Evolutionary conservation across 169 alveolate genomes (phyloP), one percentile per base, ranked within the genome.

Genomic region (Plasmodium billcollinsi): DNA sequence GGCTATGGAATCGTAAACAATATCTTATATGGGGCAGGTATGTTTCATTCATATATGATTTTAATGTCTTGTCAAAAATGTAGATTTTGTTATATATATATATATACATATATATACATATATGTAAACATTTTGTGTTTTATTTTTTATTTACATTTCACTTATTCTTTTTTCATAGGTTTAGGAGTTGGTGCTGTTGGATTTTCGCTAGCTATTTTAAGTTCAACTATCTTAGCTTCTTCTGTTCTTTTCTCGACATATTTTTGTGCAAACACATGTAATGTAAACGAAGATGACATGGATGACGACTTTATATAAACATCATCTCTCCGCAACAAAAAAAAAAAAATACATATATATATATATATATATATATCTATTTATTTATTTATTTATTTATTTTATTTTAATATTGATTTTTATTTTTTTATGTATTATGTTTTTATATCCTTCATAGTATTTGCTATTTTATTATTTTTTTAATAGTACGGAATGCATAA

Each of bases 121-220:
- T n/a, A n/a, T n/a, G n/a, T n/a, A 26, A 26, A 20, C 49, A 9
- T 33, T 33, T 33, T 33, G 45, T 8, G 45, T 33, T 33, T 33
- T 33, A 33, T 33, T 33, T 33, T 9, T 33, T 33, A 33, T 33
- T 6, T 33, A 33, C 9, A 33, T 33, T 33, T 33, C 8, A 5
- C 9, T 1, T 49, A 18, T 18, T 66, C 7, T 49, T 26, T 20
- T 0, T 14, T 52, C 33, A n/a, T 54, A 80, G 90, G 90, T 58
- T 15, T 80, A 61, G 90, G 90, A n/a, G 83, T 80, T 18, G 90
- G 90, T 61, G 90, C 90, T 21, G 45, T 80, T 21, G 90, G 90
- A 80, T 61, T 80, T 21, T 66, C 90, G 39, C 70, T 80, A 43
- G 90, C 90, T 43, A 52, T 80, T 20, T 3, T 80, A 20, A 80